A percentile compares a stretch with the other conserved stretches of the same genome.
Conservation (phyloP, 2,329 filamentous ascomycete genomes). For the Stenocarpella maydis region DNA sequence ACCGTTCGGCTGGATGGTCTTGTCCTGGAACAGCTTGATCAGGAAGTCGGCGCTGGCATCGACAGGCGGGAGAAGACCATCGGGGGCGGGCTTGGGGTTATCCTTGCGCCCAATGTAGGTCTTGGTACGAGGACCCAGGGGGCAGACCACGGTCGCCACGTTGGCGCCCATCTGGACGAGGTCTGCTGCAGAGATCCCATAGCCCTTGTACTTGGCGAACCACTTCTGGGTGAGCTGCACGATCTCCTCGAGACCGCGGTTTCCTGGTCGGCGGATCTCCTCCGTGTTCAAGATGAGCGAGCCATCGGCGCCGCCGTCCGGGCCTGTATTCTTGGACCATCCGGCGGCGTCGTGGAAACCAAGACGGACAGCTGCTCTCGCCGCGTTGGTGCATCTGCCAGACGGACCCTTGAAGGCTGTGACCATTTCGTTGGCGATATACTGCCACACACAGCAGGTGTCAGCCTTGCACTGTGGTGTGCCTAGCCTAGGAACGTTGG, state of each 20-base stretch:
- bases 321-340: slow-evolving; percentile 49
- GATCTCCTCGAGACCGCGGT: slow-evolving; percentile 57
- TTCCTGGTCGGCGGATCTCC: slow-evolving; percentile 50
- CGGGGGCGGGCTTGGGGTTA: slow-evolving; percentile 48
- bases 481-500: slow-evolving; percentile 4
- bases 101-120: slow-evolving; percentile 62
- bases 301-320: slow-evolving; percentile 56
- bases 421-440: slow-evolving; percentile 51
- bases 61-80: slow-evolving; percentile 53
- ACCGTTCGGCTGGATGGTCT: slow-evolving; percentile 60
- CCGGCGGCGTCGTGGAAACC: slow-evolving; percentile 58
- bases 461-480: slow-evolving; percentile 45
- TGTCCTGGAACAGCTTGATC: slow-evolving; percentile 58
- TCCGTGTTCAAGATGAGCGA: slow-evolving; percentile 51
- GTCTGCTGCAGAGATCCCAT: slow-evolving; percentile 59
- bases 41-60: slow-evolving; percentile 56
- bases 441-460: slow-evolving; percentile 55
- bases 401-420: slow-evolving; percentile 47
- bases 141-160: slow-evolving; percentile 57
- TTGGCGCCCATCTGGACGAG: slow-evolving; percentile 61
- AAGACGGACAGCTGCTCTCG: slow-evolving; percentile 54
- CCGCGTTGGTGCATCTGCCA: slow-evolving; percentile 52
- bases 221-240: slow-evolving; percentile 49
- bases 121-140: slow-evolving; percentile 55
- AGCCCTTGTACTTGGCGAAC: slow-evolving; percentile 51